Evolutionary conservation across 176 grass and related monocot genomes (phyloP).

Genomic region (Chrysopogon serrulatus): DNA sequence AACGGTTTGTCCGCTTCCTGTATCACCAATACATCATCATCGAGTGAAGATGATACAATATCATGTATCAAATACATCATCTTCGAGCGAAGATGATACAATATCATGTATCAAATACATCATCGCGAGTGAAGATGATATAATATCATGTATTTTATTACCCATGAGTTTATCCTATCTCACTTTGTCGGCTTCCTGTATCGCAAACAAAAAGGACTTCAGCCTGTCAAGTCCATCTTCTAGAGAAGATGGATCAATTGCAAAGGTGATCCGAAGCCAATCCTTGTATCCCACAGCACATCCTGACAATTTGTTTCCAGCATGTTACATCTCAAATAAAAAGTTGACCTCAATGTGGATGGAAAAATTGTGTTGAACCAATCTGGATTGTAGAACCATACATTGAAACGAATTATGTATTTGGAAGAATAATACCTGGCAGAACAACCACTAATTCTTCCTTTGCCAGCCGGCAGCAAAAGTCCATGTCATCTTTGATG

Average conservation of each 20-base stretch:
- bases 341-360: background rate
- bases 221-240: conserved; percentile 62
- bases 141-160: background rate
- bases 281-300: conserved; percentile 62
- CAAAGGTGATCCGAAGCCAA: conserved; percentile 68
- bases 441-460: conserved; percentile 63
- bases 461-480: conserved; percentile 67
- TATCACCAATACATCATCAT: no score
- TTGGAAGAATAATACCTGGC: conserved; percentile 26
- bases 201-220: conserved; percentile 45
- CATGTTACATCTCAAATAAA: background rate
- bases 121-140: no score
- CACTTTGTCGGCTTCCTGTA: conserved; percentile 31
- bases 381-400: background rate
- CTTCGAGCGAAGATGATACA: conserved; percentile 25
- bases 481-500: conserved; percentile 79
- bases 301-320: conserved; percentile 5
- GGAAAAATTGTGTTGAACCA: background rate
- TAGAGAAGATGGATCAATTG: conserved; percentile 44
- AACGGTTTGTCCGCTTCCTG: no score
- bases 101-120: background rate
- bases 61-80: no score
- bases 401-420: background rate
- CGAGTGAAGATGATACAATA: no score
- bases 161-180: background rate